These are phyloP conservation scores for Aspergillus cavernicola DNA, from an alignment of 495 filamentous ascomycete genomes.

Conservation along the genomic window DNA sequence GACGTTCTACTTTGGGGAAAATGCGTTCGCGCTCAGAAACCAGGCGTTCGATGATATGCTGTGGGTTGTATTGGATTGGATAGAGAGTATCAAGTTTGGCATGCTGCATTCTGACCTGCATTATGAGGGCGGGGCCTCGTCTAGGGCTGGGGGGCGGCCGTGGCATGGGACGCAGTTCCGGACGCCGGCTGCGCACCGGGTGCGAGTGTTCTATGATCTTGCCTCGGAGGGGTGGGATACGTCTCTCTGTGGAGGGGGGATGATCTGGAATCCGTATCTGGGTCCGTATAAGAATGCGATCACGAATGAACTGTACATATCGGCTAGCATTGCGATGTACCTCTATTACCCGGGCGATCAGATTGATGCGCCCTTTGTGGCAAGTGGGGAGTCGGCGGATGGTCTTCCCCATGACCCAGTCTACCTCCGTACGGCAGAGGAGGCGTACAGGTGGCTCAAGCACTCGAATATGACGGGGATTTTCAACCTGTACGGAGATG, in stretches of 20 bases:
- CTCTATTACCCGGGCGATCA: slow-evolving; percentile 80
- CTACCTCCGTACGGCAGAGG: slow-evolving; percentile 66
- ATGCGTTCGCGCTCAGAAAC: slow-evolving; percentile 67
- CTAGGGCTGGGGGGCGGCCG: slow-evolving; percentile 13
- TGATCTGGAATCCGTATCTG: slow-evolving; percentile 86
- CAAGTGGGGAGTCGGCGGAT: slow-evolving; percentile 12
- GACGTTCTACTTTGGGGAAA: slow-evolving; percentile 83
- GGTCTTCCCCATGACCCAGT: slow-evolving; percentile 55
- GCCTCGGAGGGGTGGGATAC: slow-evolving; percentile 78
- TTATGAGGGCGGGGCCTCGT: slow-evolving; percentile 19
- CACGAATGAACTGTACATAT: slow-evolving; percentile 87
- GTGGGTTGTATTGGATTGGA: slow-evolving; percentile 93
- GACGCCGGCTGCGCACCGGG: slow-evolving; percentile 78
- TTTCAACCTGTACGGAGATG: slow-evolving; percentile 79
- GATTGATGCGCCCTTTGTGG: slow-evolving; percentile 63
- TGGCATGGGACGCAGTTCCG: slow-evolving; percentile 79
- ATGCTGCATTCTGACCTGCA: slow-evolving; percentile 64
- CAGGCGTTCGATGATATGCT: slow-evolving; percentile 96
- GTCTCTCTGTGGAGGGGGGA: slow-evolving; percentile 78
- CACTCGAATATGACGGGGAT: slow-evolving; percentile 75
- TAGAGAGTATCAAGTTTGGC: slow-evolving; percentile 77
- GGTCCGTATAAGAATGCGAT: slow-evolving; percentile 95
- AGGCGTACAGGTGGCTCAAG: slow-evolving; percentile 80
- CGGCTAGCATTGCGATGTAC: slow-evolving; percentile 86
- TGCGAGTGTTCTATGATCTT: slow-evolving; percentile 85